Base-by-base conservation (phyloP, 306 rosid species). In the Prunus mongolica region DNA sequence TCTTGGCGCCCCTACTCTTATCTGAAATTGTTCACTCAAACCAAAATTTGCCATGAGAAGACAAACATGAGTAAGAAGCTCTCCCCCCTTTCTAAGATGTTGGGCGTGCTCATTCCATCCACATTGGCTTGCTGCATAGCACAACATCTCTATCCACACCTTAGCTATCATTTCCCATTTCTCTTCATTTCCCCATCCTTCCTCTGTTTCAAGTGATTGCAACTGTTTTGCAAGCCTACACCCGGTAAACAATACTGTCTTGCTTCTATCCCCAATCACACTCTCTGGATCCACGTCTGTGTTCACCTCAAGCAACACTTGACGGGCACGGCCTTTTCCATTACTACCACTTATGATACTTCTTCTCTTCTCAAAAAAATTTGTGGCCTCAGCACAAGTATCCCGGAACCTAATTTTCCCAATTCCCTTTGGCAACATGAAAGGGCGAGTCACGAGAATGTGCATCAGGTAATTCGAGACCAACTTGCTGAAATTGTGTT, bases 31-130 rank as follows among this genome's bases (percentile, higher is more conserved):
- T 62, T 12, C 19, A 24, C 12, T 45, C 30, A 25, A 22, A 12
- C 73, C 73, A 24, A 68, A 20, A 25, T 68, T 24, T 14, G 24
- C 73, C 73, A 68, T 68, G 8, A 63, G 69, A 47, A 74, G 70
- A n/a, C 71, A 6, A 5, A 74, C 63, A 47, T 30, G 63, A 63
- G 78, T 62, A 13, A 74, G 51, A 6, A 74, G 19, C 41, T 19
- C 56, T 6, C 69, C 63, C 0, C 78, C 71, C 1, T 27, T 19
- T 11, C 60, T n/a, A 27, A 62, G 61, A 10, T 46, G 50, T 6
- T 47, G 18, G 46, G n/a, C 63, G 3, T 75, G 78, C 0, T 75
- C 49, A 18, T 64, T 62, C 78, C 71, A 64, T 19, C 24, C 22
- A 16, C 71, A 63, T 16, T 64, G 73, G 12, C 22, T 68, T 22